Evolutionary conservation across 2,329 filamentous ascomycete species (phyloP).

Genomic region (Cladophialophora yegresii): DNA sequence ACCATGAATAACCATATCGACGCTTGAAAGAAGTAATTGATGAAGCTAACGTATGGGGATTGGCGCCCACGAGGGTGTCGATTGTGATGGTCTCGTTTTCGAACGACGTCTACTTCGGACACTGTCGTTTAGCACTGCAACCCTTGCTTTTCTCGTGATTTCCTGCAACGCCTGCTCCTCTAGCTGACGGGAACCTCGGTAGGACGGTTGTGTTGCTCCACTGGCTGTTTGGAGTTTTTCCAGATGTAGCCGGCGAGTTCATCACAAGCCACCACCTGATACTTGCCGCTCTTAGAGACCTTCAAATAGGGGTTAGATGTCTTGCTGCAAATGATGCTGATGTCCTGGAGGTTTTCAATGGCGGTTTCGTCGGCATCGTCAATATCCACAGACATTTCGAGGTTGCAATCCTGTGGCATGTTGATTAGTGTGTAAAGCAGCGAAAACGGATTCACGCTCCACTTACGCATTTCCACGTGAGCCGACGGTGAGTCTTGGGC

Average conservation of each 20-base stretch:
- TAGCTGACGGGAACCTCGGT: conserved; percentile 21
- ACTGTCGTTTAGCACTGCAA: not conserved
- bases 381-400: conserved; percentile 36
- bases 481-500: conserved; percentile 34
- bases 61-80: not conserved
- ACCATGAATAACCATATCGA: not conserved
- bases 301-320: conserved; percentile 36
- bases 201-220: conserved; percentile 27
- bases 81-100: not conserved
- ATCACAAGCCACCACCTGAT: conserved; percentile 36
- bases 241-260: conserved; percentile 34
- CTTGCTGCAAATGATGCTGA: conserved; percentile 37
- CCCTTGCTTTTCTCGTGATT: not conserved
- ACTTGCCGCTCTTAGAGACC: conserved; percentile 32
- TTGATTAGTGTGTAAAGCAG: conserved; percentile 8
- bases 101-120: not conserved
- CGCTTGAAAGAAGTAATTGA: not conserved
- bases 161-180: not conserved
- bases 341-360: conserved; percentile 34
- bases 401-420: conserved; percentile 32
- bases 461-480: conserved; percentile 38
- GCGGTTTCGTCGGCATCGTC: conserved; percentile 35
- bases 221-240: conserved; percentile 31
- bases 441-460: not conserved
- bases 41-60: conserved; percentile 11